Conservation (phyloP, 257 asterid genomes). For the Solanum appendiculatum region DNA sequence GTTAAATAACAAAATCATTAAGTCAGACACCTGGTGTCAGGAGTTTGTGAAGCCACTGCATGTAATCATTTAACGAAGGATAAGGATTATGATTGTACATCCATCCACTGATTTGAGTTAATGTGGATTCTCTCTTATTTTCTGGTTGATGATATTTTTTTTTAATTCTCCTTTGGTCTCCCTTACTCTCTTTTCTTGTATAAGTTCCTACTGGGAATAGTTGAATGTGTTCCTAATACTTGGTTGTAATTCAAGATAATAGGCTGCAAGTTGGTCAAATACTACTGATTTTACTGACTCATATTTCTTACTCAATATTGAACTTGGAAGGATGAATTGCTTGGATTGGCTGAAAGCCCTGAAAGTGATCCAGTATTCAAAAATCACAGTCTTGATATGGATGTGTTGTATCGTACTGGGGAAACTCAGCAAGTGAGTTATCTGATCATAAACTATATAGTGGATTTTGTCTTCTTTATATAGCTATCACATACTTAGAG, state of each 20-base stretch:
- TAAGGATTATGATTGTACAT: neutral
- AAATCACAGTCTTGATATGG: slow-evolving; percentile 63
- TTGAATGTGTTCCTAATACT: neutral
- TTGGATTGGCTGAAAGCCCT: slow-evolving; percentile 68
- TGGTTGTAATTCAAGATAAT: neutral
- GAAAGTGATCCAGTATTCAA: slow-evolving; percentile 45
- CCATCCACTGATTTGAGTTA: neutral
- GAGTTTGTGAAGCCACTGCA: neutral
- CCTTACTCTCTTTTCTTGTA: neutral
- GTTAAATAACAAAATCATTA: neutral
- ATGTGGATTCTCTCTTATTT: neutral
- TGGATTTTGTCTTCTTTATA: neutral
- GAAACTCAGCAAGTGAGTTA: slow-evolving; percentile 67
- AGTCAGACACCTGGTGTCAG: neutral
- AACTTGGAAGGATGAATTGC: slow-evolving; percentile 75
- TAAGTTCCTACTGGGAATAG: neutral
- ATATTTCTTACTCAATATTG: slow-evolving; percentile 4
- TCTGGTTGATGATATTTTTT: neutral
- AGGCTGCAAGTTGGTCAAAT: neutral
- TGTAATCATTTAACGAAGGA: neutral
- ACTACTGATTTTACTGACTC: neutral
- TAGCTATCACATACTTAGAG: neutral
- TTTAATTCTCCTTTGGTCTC: neutral
- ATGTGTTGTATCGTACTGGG: slow-evolving; percentile 73
- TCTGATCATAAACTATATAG: neutral